Base-by-base conservation (phyloP, 2,329 filamentous ascomycete genomes). In the Penicillium sp. region DNA sequence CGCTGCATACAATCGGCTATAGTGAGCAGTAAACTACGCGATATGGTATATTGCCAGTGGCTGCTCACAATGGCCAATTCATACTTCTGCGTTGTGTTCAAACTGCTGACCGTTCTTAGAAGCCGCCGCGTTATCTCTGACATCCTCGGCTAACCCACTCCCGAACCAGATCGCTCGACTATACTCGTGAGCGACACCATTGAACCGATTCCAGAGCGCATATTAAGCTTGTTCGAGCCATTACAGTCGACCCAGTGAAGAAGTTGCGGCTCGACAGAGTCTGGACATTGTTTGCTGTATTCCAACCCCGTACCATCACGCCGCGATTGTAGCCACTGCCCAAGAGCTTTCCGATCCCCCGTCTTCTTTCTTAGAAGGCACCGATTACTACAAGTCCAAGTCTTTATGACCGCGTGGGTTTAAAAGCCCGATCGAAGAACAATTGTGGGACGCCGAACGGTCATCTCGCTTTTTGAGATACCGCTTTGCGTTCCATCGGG, bases 401-500 rank as follows among this genome's bases (percentile, higher is more conserved):
- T 52, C 23, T 21, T 28, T 18, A 38, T 58, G 16, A 55, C 43
- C 24, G 20, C 47, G 48, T 50, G 56, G 60, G 61, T 63, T 67
- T 61, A 57, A 50, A 54, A 60, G 57, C 58, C 58, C 50, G 40
- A 60, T 68, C 68, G 63, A 77, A 76, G 74, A 72, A 72, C 66
- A 70, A 69, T 71, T 75, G 74, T 78, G 76, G 76, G 74, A 77
- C 74, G 75, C 75, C 62, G 65, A 76, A 76, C 73, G 74, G 74
- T 78, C 74, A 73, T 65, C 76, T 78, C 76, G 68, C 64, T 65
- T 59, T 64, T 59, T 74, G 76, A 77, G 76, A 77, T 75, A 71
- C 74, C 73, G 73, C 71, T 77, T 77, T 77, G 76, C 76, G 75
- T 79, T 78, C 75, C 75, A 77, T 77, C 71, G 72, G 75, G 71